A percentile compares a stretch with the other conserved stretches of the same genome.
phyloP scores from a whole-genome alignment of 495 filamentous ascomycete species.

The Evernia prunastri region DNA sequence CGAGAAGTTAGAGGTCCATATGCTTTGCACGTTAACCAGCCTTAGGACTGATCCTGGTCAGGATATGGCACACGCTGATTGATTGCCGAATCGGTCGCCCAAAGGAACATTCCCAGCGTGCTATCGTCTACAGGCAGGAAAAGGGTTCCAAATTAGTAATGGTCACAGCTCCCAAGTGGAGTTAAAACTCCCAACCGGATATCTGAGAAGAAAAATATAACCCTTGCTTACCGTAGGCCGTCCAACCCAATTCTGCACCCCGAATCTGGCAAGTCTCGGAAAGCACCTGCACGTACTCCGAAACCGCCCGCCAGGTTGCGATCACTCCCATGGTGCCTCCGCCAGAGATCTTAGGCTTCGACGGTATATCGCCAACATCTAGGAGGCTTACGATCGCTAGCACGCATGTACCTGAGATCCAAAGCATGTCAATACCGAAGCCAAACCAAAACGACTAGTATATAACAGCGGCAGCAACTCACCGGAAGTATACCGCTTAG shows the following conservation, averaged over 20 bases:
- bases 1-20: neutral
- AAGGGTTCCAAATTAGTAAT: neutral
- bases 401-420: neutral
- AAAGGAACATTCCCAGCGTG: neutral
- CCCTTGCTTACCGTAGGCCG: neutral
- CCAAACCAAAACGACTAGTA: too few species aligned
- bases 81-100: neutral
- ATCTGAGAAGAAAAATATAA: neutral
- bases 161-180: neutral
- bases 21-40: neutral
- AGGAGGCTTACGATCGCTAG: neutral
- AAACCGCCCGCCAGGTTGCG: neutral
- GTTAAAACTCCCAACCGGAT: neutral
- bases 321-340: neutral
- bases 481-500: neutral
- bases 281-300: neutral
- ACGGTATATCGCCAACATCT: neutral
- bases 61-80: neutral
- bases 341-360: neutral
- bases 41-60: neutral
- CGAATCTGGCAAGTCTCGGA: neutral
- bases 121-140: neutral
- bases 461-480: neutral
- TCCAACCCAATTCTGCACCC: neutral
- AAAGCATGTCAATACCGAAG: neutral